Evolutionary conservation across 129 eudicot genomes (phyloP), one percentile per base, ranked within the genome.

Genomic region (Erigeron canadensis): DNA sequence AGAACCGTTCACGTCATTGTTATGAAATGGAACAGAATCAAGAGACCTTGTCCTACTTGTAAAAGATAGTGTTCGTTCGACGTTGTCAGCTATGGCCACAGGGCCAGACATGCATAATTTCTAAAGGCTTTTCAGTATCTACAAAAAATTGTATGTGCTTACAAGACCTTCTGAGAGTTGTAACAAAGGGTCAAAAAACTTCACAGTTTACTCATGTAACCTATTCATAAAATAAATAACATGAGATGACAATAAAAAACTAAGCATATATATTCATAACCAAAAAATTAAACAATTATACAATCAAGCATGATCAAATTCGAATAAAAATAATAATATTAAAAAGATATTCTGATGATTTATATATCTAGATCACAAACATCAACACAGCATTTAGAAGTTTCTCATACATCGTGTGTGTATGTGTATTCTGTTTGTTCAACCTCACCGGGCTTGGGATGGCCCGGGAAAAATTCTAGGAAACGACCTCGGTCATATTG

Each of bases 61-160:
- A 63, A 81, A 48, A 40, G 87, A 78, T 41, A 75, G 72, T 39
- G 82, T 62, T 54, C 79, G 76, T 75, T 81, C 88, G 76, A 83
- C 78, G 62, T 79, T 71, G 46, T 83, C 84, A 22, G 53, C 82
- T 57, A 84, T 71, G 83, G 86, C 86, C 87, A 72, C 86, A 41
- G 82, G 88, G 79, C 78, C 87, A 89, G 98, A 82, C 98, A 94
- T 94, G 95, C 98, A 89, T 82, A 86, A 86, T 73, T 72, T 66
- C 77, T 65, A 65, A 73, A 84, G 77, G 86, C 62, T 16, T 77
- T 55, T 73, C 65, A 69, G 80, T 53, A 51, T 63, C 46, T 37
- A 43, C 38, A 41, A 38, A 38, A 38, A 38, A 17, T 22, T 60
- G 45, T 23, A 59, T 40, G 42, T 63, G 18, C 63, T 63, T 50